These are phyloP conservation scores for Syzygium malaccense DNA, from an alignment of 441 rosid species.

Conservation along the genomic window DNA sequence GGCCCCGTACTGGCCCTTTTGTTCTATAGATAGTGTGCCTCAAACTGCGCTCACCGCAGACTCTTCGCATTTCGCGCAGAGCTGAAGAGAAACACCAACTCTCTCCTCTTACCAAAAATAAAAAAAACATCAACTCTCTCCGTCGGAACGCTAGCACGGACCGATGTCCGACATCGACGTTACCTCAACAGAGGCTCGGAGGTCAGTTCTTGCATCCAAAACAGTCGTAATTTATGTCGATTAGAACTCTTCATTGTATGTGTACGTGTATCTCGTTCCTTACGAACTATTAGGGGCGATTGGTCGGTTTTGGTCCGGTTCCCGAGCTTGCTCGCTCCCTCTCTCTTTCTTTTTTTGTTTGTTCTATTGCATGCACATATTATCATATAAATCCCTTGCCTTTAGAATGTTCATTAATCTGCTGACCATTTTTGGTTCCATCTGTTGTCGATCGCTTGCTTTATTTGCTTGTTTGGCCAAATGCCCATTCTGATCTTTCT, in stretches of 20 bases:
- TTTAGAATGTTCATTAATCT: not conserved
- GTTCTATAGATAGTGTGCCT: accelerated
- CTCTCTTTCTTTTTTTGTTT: accelerated
- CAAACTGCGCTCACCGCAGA: not conserved
- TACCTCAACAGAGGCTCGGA: not conserved
- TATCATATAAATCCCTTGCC: not conserved
- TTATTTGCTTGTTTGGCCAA: not conserved
- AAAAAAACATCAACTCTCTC: too few relatives aligned
- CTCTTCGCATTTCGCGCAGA: not conserved
- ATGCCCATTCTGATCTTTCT: accelerated
- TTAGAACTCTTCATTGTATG: not conserved
- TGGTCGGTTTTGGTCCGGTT: accelerated
- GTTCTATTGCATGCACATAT: not conserved
- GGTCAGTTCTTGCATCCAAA: not conserved
- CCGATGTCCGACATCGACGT: not conserved
- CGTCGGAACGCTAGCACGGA: not conserved
- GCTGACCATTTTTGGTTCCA: not conserved
- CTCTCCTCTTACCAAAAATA: too few relatives aligned
- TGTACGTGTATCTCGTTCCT: not conserved
- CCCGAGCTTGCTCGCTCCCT: too few relatives aligned
- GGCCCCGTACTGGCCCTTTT: accelerated
- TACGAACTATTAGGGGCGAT: too few relatives aligned
- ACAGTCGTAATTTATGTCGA: not conserved
- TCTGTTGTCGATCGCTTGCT: not conserved
- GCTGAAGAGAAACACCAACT: not conserved